Evolutionary conservation across 2,329 filamentous ascomycete species (phyloP), one percentile per base, ranked within the genome.

Genomic region (Thelonectria blattea): DNA sequence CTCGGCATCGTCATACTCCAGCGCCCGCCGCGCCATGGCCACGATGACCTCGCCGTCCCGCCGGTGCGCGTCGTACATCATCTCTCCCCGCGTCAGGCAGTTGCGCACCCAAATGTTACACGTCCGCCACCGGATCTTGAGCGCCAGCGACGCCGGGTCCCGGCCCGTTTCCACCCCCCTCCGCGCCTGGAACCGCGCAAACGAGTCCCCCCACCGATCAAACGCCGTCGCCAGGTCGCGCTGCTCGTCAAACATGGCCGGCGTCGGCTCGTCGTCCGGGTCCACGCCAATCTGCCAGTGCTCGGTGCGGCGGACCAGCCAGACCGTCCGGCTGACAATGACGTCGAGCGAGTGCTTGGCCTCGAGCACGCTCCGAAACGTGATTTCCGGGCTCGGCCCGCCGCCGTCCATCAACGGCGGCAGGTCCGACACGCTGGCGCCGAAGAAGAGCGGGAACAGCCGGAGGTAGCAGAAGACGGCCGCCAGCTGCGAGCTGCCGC

Each of bases 381-480:
- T 24, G 56, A 60, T 42, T 17, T 3, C 24, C 20, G 51, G 17
- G 0, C 37, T 30, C 1, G 32, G 15, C 0, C 48, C 43, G 10
- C 58, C 51, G 0, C 48, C 43, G 10, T 59, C 51, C 9, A 39
- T n/a, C 4, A 65, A 53, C 3, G 62, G 15, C 1, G 67, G 57
- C 17, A 61, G 52, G 2, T 62, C 60, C 1, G 50, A 27, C 0
- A 64, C 22, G 5, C 42, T 39, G 3, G 62, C 48, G 1, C 71
- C 65, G 42, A 79, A 79, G 65, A 80, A 80, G 49, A 74, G 72
- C 0, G 78, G 79, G 2, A 79, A 73, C 3, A 79, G 61, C 39
- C 71, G 75, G 22, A 80, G 68, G 14, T 79, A 76, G 2, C 72
- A 73, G 50, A 80, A 78, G 1, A 76, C 69, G 2, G 76, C 73